Evolutionary conservation across 441 rosid genomes (phyloP).

Genomic region (Sinapis alba): DNA sequence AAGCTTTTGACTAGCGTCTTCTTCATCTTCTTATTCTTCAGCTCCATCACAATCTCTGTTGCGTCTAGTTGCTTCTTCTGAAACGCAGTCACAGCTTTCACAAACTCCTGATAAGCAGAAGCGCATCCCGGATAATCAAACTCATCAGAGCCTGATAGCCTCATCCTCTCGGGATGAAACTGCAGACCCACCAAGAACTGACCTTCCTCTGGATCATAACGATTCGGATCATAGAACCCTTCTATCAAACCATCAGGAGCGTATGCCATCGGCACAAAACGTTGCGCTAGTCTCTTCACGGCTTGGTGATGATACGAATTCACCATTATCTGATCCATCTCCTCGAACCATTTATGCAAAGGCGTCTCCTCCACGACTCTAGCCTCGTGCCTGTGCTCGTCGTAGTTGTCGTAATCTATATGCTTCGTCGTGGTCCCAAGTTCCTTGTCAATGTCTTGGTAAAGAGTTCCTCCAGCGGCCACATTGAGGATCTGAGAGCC

Average conservation of each 20-base stretch:
- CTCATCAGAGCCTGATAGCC: slow-evolving; percentile 51
- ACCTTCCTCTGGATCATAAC: slow-evolving; percentile 71
- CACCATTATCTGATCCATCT: slow-evolving; percentile 63
- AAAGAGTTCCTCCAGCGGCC: slow-evolving; percentile 80
- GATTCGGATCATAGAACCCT: slow-evolving; percentile 82
- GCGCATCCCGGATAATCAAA: slow-evolving; percentile 86
- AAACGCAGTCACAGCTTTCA: slow-evolving; percentile 53
- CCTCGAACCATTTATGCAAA: slow-evolving; percentile 61
- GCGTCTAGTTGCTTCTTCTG: slow-evolving; percentile 37
- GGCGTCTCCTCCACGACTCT: slow-evolving; percentile 63
- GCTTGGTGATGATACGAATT: slow-evolving; percentile 95
- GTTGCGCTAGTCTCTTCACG: slow-evolving; percentile 65
- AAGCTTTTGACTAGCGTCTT: slow-evolving; percentile 50
- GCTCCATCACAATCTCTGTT: slow-evolving; percentile 47
- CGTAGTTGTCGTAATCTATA: slow-evolving; percentile 72
- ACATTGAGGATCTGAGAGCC: slow-evolving; percentile 90
- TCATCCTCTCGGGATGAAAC: slow-evolving; percentile 88
- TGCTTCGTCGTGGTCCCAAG: slow-evolving; percentile 48
- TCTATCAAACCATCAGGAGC: slow-evolving; percentile 80
- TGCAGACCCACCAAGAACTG: slow-evolving; percentile 86
- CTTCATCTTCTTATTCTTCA: slow-evolving; percentile 48
- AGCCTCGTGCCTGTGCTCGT: slow-evolving; percentile 69
- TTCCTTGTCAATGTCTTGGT: slow-evolving; percentile 72
- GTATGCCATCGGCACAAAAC: slow-evolving; percentile 78
- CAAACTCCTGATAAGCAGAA: slow-evolving; percentile 62